Evolutionary conservation across 129 eudicot genomes (phyloP).

Genomic region (Flaveria ramosissima): DNA sequence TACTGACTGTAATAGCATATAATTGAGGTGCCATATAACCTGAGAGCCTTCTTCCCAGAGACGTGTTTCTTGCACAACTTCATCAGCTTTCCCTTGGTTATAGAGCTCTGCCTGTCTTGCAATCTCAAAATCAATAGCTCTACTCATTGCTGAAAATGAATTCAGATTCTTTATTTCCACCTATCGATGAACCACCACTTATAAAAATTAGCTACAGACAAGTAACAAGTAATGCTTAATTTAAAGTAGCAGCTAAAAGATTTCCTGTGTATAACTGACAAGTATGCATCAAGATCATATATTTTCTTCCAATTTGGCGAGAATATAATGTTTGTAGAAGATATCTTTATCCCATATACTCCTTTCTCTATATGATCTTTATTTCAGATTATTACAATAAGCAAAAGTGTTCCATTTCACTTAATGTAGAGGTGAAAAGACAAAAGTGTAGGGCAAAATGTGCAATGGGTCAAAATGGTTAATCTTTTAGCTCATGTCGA

Average conservation of each 20-base stretch:
- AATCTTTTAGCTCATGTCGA: background rate
- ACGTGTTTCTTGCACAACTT: slow-evolving; percentile 95
- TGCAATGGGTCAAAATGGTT: background rate
- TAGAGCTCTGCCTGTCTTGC: slow-evolving; percentile 73
- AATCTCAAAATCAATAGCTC: slow-evolving; percentile 96
- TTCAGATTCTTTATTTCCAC: slow-evolving; percentile 94
- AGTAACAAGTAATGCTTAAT: background rate
- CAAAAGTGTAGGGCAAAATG: background rate
- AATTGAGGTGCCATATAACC: slow-evolving; percentile 44
- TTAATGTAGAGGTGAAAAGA: background rate
- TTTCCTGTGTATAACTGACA: background rate
- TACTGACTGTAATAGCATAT: background rate
- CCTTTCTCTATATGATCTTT: background rate
- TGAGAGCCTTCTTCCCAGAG: slow-evolving; percentile 97
- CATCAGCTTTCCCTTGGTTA: slow-evolving; percentile 61
- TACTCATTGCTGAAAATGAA: slow-evolving; percentile 83
- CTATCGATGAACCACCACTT: slow-evolving; percentile 36
- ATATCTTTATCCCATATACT: background rate
- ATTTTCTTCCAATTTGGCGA: background rate
- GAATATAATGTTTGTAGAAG: background rate
- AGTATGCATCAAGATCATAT: background rate
- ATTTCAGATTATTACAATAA: background rate
- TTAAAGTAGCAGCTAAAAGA: background rate
- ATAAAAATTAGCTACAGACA: slow-evolving; percentile 30
- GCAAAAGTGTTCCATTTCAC: background rate